Percentiles rank a stretch among this genome's conserved stretches.
These are phyloP conservation scores for Xylaria castorea DNA, from an alignment of 495 filamentous ascomycete species.

Conservation along the genomic window DNA sequence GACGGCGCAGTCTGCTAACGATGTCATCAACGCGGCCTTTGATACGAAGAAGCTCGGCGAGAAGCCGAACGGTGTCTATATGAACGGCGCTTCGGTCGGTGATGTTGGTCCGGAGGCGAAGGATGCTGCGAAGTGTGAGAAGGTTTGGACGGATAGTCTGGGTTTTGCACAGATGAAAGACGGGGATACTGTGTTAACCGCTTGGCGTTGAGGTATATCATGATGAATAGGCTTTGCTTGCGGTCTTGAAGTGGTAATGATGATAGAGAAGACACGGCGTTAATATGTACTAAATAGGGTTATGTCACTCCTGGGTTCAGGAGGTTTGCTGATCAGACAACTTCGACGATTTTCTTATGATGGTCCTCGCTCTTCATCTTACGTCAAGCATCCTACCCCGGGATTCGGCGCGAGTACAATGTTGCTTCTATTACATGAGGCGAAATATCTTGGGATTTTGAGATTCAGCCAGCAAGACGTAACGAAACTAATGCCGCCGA, in stretches of 20 bases:
- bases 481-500: background rate
- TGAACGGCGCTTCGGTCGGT: slow-evolving; percentile 37
- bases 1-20: slow-evolving; percentile 51
- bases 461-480: background rate
- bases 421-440: background rate
- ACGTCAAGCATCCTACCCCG: background rate
- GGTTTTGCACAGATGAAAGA: slow-evolving; percentile 43
- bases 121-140: slow-evolving; percentile 45
- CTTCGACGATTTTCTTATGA: background rate
- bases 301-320: no score
- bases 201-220: slow-evolving; percentile 39
- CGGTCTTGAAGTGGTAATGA: background rate
- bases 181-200: slow-evolving; percentile 45
- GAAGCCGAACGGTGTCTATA: slow-evolving; percentile 42
- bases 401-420: background rate
- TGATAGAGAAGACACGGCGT: background rate
- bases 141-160: slow-evolving; percentile 45
- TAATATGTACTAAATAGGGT: background rate
- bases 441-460: background rate
- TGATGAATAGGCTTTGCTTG: background rate
- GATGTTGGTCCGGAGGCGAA: slow-evolving; percentile 42
- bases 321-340: background rate
- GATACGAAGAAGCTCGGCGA: slow-evolving; percentile 40
- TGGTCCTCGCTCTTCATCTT: background rate
- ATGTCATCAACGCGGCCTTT: slow-evolving; percentile 47